Evolutionary conservation across 768 basidiomycete species (phyloP), one percentile per base, ranked within the genome.

Genomic region (Auriscalpium microsporum): DNA sequence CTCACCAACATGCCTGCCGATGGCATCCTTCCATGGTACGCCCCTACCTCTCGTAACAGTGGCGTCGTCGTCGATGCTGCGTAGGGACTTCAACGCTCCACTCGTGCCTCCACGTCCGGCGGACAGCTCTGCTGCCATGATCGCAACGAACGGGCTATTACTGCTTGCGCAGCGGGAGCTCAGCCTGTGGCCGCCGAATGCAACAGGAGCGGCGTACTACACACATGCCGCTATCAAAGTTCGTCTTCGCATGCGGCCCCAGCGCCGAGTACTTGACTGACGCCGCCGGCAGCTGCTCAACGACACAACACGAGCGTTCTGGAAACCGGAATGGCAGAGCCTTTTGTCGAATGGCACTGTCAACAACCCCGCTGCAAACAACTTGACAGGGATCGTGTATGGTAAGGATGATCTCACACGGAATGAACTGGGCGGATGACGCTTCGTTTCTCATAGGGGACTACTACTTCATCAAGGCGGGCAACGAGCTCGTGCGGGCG

Each of bases 11-110:
- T 87, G 10, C 86, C 86, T 7, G 59, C 69, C 14, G 78, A 82
- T 56, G 82, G 81, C 2, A 74, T 87, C 46, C 77, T 84, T n/a
- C 84, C 84, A 28, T 88, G 87, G 86, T 82, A 49, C 37, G 14
- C 52, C 40, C 4, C 40, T 21, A 21, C 40, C 17, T 5, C 28
- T 28, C 28, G 28, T 28, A 28, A 28, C 5, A 28, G 28, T 7
- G 28, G 17, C 17, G 48, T 42, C 16, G 23, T 17, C 2, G 4
- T 28, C 17, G 34, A 21, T 21, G 36, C 33, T 23, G 44, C 10
- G 36, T 50, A 86, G 85, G 86, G 86, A 87, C 66, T 89, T 86
- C 70, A 78, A 87, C 55, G 86, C 84, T 8, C 86, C 85, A 0
- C 64, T 76, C 40, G 66, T 65, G 8, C 83, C 81, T 2, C 76